phyloP scores from a whole-genome alignment of 345 rosid species.

The Eutrema japonicum region DNA sequence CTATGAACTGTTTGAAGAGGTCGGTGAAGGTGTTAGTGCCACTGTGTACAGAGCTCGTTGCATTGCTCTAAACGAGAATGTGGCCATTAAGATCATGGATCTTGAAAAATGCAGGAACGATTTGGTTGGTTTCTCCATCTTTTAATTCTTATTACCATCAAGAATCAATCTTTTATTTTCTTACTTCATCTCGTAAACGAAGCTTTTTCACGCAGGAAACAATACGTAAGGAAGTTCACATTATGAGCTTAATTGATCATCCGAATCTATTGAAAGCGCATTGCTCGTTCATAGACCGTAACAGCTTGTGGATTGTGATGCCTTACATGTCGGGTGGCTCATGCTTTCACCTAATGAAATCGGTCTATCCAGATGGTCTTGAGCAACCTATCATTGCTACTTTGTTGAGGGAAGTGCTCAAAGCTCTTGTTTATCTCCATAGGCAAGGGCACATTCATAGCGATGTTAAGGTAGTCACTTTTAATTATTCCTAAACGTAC shows the following conservation, averaged over 20 bases:
- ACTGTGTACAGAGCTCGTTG: constrained; percentile 78
- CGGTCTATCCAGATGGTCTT: constrained; percentile 75
- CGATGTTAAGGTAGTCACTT: constrained; percentile 75
- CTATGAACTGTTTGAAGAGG: constrained; percentile 74
- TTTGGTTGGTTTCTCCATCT: constrained; percentile 52
- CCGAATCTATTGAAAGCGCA: constrained; percentile 71
- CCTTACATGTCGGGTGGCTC: constrained; percentile 95
- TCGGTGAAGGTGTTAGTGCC: constrained; percentile 91
- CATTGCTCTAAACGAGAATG: constrained; percentile 71
- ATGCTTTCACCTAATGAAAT: constrained; percentile 77
- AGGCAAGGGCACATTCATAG: constrained; percentile 86
- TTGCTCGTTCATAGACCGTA: constrained; percentile 70
- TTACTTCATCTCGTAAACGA: neutral
- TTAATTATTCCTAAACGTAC: neutral
- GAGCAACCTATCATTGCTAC: constrained; percentile 85
- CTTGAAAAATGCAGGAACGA: constrained; percentile 82
- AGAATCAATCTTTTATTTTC: neutral
- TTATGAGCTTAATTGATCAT: constrained; percentile 75
- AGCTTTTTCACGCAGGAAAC: constrained; percentile 57
- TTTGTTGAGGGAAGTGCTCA: constrained; percentile 71
- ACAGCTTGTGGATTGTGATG: constrained; percentile 88
- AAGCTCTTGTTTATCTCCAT: constrained; percentile 88
- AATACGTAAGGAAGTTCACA: constrained; percentile 77
- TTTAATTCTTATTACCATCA: neutral
- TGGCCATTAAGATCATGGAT: constrained; percentile 83